These are phyloP conservation scores for Hydrangea macrophylla DNA, from an alignment of 148 eudicot genomes.

Conservation along the genomic window DNA sequence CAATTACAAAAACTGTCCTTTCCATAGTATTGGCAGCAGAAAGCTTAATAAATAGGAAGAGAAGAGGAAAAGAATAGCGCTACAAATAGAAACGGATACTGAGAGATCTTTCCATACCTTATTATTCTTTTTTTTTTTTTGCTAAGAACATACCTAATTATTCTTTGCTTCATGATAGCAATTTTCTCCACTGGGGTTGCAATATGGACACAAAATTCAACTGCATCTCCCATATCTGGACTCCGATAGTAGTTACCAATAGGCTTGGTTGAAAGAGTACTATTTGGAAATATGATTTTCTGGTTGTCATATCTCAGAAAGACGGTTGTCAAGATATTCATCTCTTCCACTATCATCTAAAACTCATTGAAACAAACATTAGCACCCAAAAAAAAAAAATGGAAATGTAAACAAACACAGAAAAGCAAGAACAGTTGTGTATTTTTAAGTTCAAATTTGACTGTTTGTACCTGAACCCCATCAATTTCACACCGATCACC, in stretches of 20 bases:
- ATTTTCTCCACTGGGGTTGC: conserved; percentile 52
- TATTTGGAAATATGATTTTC: conserved; percentile 45
- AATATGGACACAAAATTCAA: conserved; percentile 39
- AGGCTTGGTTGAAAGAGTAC: conserved; percentile 39
- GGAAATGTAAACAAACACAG: background rate
- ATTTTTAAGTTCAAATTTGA: background rate
- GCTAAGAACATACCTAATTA: conserved; percentile 27
- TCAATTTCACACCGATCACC: conserved; percentile 69
- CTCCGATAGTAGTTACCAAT: conserved; percentile 52
- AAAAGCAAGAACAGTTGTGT: background rate
- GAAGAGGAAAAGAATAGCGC: background rate
- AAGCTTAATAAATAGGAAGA: background rate
- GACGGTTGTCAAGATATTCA: conserved; percentile 50
- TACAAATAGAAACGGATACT: no score
- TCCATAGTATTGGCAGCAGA: background rate
- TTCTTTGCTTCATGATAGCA: conserved; percentile 51
- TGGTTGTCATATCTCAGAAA: conserved; percentile 50
- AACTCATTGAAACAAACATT: background rate
- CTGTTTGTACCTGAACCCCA: conserved; percentile 42
- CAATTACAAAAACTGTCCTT: background rate
- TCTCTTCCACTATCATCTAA: conserved; percentile 66
- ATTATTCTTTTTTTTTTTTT: conserved; percentile 56
- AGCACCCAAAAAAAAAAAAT: background rate
- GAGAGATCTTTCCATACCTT: conserved; percentile 26
- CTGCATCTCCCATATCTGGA: conserved; percentile 53